Evolutionary conservation across 768 basidiomycete species (phyloP), one percentile per base, ranked within the genome.

Genomic region (Cantharellus anzutake): DNA sequence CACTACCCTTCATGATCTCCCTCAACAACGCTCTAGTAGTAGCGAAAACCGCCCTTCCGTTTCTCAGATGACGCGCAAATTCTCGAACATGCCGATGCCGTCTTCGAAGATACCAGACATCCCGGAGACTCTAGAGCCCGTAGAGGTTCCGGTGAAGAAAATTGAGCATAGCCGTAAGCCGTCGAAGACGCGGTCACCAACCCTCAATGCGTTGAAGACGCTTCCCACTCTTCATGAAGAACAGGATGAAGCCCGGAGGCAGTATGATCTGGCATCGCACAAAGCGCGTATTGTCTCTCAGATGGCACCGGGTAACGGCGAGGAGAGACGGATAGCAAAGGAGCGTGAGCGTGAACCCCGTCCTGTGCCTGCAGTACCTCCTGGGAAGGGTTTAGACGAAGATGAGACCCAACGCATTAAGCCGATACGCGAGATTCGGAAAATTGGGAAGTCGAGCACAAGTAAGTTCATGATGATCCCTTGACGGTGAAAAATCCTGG

Each of bases 231-330:
- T 42, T 7, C 38, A 44, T 48, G 58, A 52, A 51, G 29, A 63
- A 57, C 42, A 41, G 62, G 57, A 35, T 39, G 56, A 40, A 57
- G 65, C 77, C 62, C 74, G 71, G 72, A 85, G 89, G 70, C 35
- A 11, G 35, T 55, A 55, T 37, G 88, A 90, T 70, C 72, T 93
- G 42, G 90, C 90, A 68, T 80, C 80, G 5, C 91, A 92, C 72
- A 94, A 94, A 71, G 90, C 90, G 55, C 76, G 90, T 59, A 92
- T 94, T 61, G 91, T 94, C 2, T 86, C 88, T 56, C 88, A 93
- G 73, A 93, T 93, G 90, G 87, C 81, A 2, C 84, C 62, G 7
- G 42, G 56, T 7, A 37, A 39, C 41, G 38, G 42, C 16, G 56
- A 57, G 16, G 56, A 72, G 71, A 51, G 53, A 69, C 1, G 70